Evolutionary conservation across 2,329 filamentous ascomycete species (phyloP), one percentile per base, ranked within the genome.

Genomic region (Colletotrichum tofieldiae): DNA sequence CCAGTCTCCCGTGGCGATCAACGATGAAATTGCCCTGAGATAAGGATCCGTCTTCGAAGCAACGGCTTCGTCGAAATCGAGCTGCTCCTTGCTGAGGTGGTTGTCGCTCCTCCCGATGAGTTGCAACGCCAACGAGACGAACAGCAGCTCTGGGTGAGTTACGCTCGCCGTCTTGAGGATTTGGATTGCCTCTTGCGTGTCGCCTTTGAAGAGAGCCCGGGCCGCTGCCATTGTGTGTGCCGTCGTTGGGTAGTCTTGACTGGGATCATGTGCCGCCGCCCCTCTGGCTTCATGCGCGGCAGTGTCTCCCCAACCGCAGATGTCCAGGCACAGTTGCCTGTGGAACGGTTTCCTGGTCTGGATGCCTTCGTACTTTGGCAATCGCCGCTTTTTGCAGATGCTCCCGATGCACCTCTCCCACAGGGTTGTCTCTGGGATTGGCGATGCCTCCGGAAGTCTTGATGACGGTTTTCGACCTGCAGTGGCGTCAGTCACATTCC

Each of bases 1-100:
- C 94, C 94, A 96, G 79, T 94, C 89, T 5, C 92, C 92, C 0
- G 91, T 94, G 12, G 92, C 91, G 73, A 96, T 93, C 75, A 94
- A 91, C 3, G 92, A 91, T 32, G 94, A 93, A 59, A 96, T 92
- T 7, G 93, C 93, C 67, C 93, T 92, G 32, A 96, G 87, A 78
- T 95, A 96, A 0, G 93, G 92, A 76, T 96, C 93, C 0, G 92
- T 91, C 73, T 92, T 89, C 71, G 88, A 90, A 35, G 90, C 88
- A 18, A 89, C 85, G 2, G 84, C 84, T 68, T 89, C 87, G 78
- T 91, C 89, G 76, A 90, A 89, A 75, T 90, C 88, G 32, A 91
- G 83, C 72, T 88, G 83, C 73, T 86, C 85, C 73, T 86, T 86
- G 52, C 81, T 81, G 5, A 84, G 75, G 51, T 81, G 80, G 56